These are phyloP conservation scores for Trypanosoma rangeli DNA, from an alignment of 208 protist genomes.

Conservation along the genomic window DNA sequence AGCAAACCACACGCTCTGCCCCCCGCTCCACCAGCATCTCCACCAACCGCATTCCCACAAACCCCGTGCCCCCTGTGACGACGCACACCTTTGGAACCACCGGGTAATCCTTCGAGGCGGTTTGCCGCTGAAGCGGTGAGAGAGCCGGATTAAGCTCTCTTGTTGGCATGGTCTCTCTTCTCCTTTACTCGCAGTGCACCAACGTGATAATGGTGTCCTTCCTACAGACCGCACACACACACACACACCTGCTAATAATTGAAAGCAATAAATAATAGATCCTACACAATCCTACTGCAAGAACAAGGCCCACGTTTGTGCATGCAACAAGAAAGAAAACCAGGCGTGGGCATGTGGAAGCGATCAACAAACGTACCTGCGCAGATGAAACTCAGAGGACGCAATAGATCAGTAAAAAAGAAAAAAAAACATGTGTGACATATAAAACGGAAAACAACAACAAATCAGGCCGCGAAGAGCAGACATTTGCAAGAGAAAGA, in stretches of 20 bases:
- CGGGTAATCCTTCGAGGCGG: constrained; percentile 54
- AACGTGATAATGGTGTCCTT: background rate
- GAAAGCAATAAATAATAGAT: too few relatives aligned
- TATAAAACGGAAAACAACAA: background rate
- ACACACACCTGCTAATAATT: too few relatives aligned
- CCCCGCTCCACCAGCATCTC: constrained; percentile 96
- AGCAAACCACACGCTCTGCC: constrained; percentile 86
- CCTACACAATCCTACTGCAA: too few relatives aligned
- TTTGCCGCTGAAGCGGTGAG: constrained; percentile 58
- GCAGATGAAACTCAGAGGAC: too few relatives aligned
- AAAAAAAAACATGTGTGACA: background rate
- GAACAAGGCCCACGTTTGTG: too few relatives aligned
- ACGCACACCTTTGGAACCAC: constrained; percentile 86
- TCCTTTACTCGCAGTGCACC: constrained; percentile 4
- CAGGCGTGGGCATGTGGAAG: too few relatives aligned
- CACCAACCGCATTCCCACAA: constrained; percentile 93
- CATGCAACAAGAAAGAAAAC: too few relatives aligned
- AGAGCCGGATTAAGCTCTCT: constrained; percentile 59
- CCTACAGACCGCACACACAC: too few relatives aligned
- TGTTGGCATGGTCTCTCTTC: constrained; percentile 17
- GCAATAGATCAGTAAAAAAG: background rate
- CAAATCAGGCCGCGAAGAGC: background rate
- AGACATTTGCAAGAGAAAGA: constrained; percentile 1
- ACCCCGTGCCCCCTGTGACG: constrained; percentile 94
- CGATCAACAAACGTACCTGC: too few relatives aligned